phyloP scores from a whole-genome alignment of 1,139 yeast species.

The Sugiyamaella novakii region DNA sequence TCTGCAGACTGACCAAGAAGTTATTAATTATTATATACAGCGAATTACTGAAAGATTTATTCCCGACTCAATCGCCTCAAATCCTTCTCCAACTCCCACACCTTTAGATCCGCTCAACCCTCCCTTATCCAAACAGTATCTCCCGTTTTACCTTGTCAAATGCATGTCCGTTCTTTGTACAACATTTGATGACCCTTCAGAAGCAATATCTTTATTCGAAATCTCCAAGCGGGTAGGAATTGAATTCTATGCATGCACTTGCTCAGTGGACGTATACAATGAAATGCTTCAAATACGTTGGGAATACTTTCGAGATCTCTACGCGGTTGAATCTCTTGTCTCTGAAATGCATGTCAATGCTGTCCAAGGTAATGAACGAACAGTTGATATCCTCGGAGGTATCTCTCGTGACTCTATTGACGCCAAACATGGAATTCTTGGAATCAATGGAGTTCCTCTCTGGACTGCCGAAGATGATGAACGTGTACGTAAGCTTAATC shows the following conservation, averaged over 20 bases:
- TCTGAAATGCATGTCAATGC: slow-evolving; percentile 50
- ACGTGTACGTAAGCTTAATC: slow-evolving; percentile 37
- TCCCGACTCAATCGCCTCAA: slow-evolving; percentile 1
- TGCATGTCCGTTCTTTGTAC: slow-evolving; percentile 37
- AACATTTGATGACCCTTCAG: slow-evolving; percentile 43
- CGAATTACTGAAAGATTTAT: slow-evolving; percentile 28
- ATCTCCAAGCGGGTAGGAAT: slow-evolving; percentile 42
- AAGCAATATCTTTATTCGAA: slow-evolving; percentile 47
- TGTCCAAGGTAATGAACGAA: slow-evolving; percentile 44
- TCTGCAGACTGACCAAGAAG: slow-evolving; percentile 35
- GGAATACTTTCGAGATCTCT: slow-evolving; percentile 46
- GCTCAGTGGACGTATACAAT: slow-evolving; percentile 48
- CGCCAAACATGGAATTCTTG: slow-evolving; percentile 32
- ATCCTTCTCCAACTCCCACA: slow-evolving; percentile 9
- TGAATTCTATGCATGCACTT: slow-evolving; percentile 45
- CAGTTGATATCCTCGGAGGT: slow-evolving; percentile 39
- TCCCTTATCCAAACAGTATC: slow-evolving; percentile 24
- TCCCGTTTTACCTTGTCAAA: slow-evolving; percentile 28
- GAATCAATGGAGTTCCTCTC: slow-evolving; percentile 33
- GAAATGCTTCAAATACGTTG: slow-evolving; percentile 44
- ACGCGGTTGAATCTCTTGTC: slow-evolving; percentile 41
- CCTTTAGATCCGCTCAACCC: slow-evolving; percentile 23
- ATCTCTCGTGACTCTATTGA: slow-evolving; percentile 36
- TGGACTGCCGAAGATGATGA: slow-evolving; percentile 43
- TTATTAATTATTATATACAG: slow-evolving; percentile 33